Conservation (phyloP, 306 rosid genomes). For the Glycine tomentella region DNA sequence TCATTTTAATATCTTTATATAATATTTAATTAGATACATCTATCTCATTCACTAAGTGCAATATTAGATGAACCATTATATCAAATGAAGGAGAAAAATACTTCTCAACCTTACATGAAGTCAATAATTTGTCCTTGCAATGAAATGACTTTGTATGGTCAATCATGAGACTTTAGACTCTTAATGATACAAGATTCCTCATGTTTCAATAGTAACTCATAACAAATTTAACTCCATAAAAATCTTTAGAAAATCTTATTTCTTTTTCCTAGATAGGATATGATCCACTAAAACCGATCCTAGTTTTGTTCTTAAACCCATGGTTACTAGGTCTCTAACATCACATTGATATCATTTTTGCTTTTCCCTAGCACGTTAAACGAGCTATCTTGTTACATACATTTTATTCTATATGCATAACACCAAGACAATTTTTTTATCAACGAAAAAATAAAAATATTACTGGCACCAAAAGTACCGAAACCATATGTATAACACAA, state of each 20-base stretch:
- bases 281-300: too few species aligned
- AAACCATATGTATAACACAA: too few species aligned
- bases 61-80: background rate
- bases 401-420: background rate
- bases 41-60: background rate
- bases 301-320: too few species aligned
- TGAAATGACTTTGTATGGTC: too few species aligned
- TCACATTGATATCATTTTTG: background rate
- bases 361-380: background rate
- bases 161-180: background rate
- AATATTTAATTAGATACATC: background rate
- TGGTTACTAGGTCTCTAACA: background rate
- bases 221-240: background rate
- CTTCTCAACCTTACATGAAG: background rate
- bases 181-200: background rate
- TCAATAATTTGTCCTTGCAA: background rate
- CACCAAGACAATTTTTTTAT: background rate
- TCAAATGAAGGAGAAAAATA: background rate
- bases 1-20: background rate
- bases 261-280: too few species aligned
- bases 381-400: background rate
- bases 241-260: too few species aligned
- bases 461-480: too few species aligned
- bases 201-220: background rate
- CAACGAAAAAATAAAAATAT: too few species aligned